Base-by-base conservation (phyloP, 2,329 filamentous ascomycete species). In the Magnaporthales sp. region DNA sequence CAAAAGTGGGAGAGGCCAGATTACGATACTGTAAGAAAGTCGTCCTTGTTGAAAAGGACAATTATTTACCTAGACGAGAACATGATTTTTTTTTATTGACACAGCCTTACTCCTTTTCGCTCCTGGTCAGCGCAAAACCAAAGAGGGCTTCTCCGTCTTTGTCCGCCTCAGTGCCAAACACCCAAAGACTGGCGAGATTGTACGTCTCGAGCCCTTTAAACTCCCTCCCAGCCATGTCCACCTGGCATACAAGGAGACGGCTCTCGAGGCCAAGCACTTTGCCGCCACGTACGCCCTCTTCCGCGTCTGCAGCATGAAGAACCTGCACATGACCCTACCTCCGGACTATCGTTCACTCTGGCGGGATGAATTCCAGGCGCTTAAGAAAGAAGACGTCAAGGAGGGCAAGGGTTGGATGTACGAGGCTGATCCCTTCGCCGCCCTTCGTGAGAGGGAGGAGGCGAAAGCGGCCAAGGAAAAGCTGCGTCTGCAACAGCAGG, bases 1-100 rank as follows among this genome's bases (percentile, higher is more conserved):
- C 91, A 96, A 77, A 92, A 92, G 75, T 99, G 95, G 95, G 91
- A 92, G 70, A 94, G 89, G 75, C 94, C 94, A 1, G 93, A 96
- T 70, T 99, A 97, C 77, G 90, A 90, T 70, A 92, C 92, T 80
- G 87, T 90, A 80, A 75, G 79, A 70, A 67, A 15, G 6, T 15
- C 51, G 6, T 67, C 67, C 1, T 11, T 22, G 15, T 24, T 51
- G 11, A 4, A 27, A 27, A 27, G 54, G 5, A 22, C 22, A 22
- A 13, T 27, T 29, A 24, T 60, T 15, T 26, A 19, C 11, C n/a
- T 27, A 5, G 22, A 60, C 56, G 26, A 46, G 4, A 15, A 1
- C 19, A 22, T 32, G 26, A n/a, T 24, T 27, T 56, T 27, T n/a
- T 24, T 60, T 60, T 26, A 27, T 15, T 60, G 56, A 60, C 56